A percentile compares a stretch with the other conserved stretches of the same genome.
phyloP scores from a whole-genome alignment of 768 basidiomycete species.

The Coprinopsis sp. region DNA sequence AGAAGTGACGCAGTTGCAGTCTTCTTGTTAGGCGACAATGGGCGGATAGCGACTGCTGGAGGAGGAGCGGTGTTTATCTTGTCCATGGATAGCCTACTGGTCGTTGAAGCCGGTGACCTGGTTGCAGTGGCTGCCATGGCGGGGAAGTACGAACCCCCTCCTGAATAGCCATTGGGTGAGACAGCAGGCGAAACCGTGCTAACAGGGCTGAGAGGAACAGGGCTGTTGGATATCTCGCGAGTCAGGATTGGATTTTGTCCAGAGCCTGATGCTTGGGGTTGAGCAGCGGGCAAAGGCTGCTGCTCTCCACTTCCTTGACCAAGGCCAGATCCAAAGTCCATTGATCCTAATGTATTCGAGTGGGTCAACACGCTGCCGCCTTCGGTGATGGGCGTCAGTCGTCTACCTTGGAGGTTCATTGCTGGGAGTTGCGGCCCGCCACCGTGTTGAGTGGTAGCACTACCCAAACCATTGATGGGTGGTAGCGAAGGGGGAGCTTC shows the following conservation, averaged over 20 bases:
- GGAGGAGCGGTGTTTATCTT: background rate
- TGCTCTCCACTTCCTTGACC: too few relatives aligned
- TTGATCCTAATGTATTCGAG: slow-evolving; percentile 15
- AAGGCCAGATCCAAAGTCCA: too few relatives aligned
- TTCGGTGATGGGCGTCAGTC: slow-evolving; percentile 69
- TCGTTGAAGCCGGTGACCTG: too few relatives aligned
- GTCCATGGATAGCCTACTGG: too few relatives aligned
- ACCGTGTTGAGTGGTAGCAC: slow-evolving; percentile 5
- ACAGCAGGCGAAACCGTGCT: background rate
- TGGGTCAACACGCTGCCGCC: slow-evolving; percentile 28
- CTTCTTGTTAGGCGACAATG: slow-evolving; percentile 19
- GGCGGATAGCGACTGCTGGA: slow-evolving; percentile 15
- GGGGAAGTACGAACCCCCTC: too few relatives aligned
- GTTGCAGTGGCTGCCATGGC: too few relatives aligned
- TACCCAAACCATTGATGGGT: slow-evolving; percentile 25
- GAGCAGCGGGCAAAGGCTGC: too few relatives aligned
- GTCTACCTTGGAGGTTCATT: slow-evolving; percentile 39
- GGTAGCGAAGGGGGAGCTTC: slow-evolving; percentile 32
- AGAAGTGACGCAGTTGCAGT: background rate
- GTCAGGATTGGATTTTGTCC: too few relatives aligned
- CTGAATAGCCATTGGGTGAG: background rate
- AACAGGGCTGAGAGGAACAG: too few relatives aligned
- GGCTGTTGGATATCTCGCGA: too few relatives aligned
- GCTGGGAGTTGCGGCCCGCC: slow-evolving; percentile 56
- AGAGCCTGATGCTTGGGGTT: too few relatives aligned